These are phyloP conservation scores for Leccinum brunneo-olivaceum DNA, from an alignment of 1,284 basidiomycete genomes.

Conservation along the genomic window DNA sequence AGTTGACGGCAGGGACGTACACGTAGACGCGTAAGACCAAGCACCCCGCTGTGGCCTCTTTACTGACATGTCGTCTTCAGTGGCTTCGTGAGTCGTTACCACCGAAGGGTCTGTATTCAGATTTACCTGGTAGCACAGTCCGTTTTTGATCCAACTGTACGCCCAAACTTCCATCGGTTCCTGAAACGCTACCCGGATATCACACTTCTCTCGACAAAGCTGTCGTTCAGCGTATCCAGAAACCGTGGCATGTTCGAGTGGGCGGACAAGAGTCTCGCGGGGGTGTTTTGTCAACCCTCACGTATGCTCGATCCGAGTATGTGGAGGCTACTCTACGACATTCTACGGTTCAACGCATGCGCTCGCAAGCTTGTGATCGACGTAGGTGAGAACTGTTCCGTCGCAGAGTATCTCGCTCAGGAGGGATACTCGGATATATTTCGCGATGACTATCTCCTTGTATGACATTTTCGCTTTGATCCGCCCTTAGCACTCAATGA, in stretches of 20 bases:
- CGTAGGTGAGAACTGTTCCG: constrained; percentile 42
- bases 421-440: constrained; percentile 68
- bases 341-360: constrained; percentile 73
- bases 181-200: constrained; percentile 48
- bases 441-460: constrained; percentile 74
- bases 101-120: background rate
- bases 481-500: background rate
- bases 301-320: constrained; percentile 60
- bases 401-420: constrained; percentile 63
- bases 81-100: constrained; percentile 41
- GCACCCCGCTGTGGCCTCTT: background rate
- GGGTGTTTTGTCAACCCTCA: constrained; percentile 61
- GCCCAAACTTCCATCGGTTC: constrained; percentile 78
- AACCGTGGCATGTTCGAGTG: constrained; percentile 67
- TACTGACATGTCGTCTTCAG: constrained; percentile 25
- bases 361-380: constrained; percentile 40
- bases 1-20: constrained; percentile 38
- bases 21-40: constrained; percentile 61
- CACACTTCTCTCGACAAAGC: constrained; percentile 55
- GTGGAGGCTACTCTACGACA: constrained; percentile 76
- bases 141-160: constrained; percentile 73
- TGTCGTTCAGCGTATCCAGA: constrained; percentile 76
- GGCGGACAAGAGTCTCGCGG: constrained; percentile 58
- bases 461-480: constrained; percentile 31
- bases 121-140: constrained; percentile 37